A percentile compares a stretch with the other conserved stretches of the same genome.
These are phyloP conservation scores for Saccharomyces hybrid DNA, from an alignment of 1,139 yeast genomes.

Conservation along the genomic window DNA sequence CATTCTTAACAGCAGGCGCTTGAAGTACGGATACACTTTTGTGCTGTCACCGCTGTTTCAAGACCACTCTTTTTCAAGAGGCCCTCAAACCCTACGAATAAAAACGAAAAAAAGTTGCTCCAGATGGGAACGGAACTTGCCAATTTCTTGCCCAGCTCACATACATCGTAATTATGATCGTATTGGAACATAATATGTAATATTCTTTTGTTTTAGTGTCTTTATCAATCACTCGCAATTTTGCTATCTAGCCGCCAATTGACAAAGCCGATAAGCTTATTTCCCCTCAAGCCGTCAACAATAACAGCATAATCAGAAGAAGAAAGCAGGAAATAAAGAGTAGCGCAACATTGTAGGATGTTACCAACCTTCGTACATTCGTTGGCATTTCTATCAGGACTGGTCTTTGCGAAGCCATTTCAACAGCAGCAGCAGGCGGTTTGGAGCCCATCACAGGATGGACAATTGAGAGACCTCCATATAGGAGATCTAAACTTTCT, in stretches of 20 bases:
- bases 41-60: no score
- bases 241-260: neutral
- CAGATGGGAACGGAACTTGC: no score
- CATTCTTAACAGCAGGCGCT: no score
- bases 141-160: no score
- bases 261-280: slow-evolving; percentile 3
- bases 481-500: slow-evolving; percentile 74
- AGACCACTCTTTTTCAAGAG: no score
- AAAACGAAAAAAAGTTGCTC: no score
- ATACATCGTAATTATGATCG: neutral
- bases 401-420: neutral
- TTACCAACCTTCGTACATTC: neutral
- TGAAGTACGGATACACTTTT: no score
- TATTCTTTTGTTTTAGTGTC: neutral
- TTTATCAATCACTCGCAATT: neutral
- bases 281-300: neutral
- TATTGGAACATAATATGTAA: neutral
- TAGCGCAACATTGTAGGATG: neutral
- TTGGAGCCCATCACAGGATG: neutral
- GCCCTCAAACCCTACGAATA: neutral
- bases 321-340: neutral
- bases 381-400: neutral
- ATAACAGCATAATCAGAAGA: slow-evolving; percentile 7
- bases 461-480: slow-evolving; percentile 33
- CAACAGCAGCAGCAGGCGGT: neutral